These are phyloP conservation scores for Eucalyptus cloeziana DNA, from an alignment of 345 rosid genomes.

Conservation along the genomic window DNA sequence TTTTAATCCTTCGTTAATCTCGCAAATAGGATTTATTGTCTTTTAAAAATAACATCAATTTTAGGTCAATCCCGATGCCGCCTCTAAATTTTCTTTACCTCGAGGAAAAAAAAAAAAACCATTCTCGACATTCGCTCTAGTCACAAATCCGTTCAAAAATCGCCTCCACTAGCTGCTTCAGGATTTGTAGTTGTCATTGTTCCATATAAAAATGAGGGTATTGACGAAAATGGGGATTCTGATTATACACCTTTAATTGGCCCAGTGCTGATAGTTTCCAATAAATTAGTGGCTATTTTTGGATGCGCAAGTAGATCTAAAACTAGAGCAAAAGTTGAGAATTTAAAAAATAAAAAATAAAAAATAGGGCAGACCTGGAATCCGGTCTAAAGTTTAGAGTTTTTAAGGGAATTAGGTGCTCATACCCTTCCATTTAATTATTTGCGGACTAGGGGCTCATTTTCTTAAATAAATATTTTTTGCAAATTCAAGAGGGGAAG, in stretches of 20 bases:
- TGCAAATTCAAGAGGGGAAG: neutral
- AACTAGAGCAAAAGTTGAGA: neutral
- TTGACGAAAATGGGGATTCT: accelerated
- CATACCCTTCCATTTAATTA: neutral
- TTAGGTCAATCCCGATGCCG: neutral
- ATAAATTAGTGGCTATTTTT: neutral
- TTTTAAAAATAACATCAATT: neutral
- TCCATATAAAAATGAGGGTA: neutral
- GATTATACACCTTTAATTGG: neutral
- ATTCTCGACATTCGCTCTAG: neutral
- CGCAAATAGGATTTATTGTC: neutral
- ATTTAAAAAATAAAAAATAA: too few species aligned
- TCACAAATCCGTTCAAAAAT: neutral
- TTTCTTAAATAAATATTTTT: neutral
- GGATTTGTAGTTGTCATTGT: neutral
- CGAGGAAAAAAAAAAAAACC: neutral
- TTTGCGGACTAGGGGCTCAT: neutral
- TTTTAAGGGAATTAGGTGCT: neutral
- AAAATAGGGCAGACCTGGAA: neutral
- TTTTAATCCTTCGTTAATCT: neutral
- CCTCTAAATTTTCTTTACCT: neutral
- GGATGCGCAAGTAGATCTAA: accelerated
- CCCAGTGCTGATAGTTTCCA: too few species aligned
- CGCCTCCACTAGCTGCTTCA: neutral
- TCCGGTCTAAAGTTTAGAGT: neutral